Base-by-base conservation (phyloP, 495 filamentous ascomycete species). In the Tetracladium marchalianum region DNA sequence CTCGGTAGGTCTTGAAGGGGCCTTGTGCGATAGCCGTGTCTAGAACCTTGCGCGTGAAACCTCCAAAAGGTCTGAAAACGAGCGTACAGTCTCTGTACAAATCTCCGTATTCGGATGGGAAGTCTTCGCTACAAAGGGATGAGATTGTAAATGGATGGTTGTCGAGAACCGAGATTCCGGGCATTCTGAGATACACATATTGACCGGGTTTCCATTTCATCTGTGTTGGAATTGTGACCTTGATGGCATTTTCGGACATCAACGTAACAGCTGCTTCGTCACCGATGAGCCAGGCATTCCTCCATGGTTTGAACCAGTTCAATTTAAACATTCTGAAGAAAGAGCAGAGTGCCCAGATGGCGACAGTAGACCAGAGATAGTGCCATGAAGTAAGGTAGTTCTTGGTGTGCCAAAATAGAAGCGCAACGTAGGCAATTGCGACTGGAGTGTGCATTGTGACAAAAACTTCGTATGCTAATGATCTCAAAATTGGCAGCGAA, bases 101-200 rank as follows among this genome's bases (percentile, higher is more conserved):
- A 45, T 88, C 82, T 35, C 86, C 86, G 57, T 90, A 94, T 39
- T 82, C 80, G 11, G 88, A 94, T 8, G 87, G 87, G 47, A 93
- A 92, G 57, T 95, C 88, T 36, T 73, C 72, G 36, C 64, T 85
- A 77, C 73, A 93, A 13, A 95, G 76, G 0, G 89, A 95, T 7
- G 92, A 82, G 43, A 97, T 89, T 4, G 90, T 97, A 62, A 97
- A 97, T 4, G 90, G 90, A 49, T 97, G 90, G 54, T 90, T 96
- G 55, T 95, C 84, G 53, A 95, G 78, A 22, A 92, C 59, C 0
- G 86, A 87, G 51, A 97, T 87, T 1, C 86, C 84, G 0, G 90
- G 90, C 80, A 97, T 90, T 39, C 92, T 77, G 9, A 97, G 71
- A 56, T 96, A 97, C 18, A 97, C 85, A 51, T 90, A 95, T 62